Conservation (phyloP, 106 monocot genomes). For the Dactylorhiza incarnata region DNA sequence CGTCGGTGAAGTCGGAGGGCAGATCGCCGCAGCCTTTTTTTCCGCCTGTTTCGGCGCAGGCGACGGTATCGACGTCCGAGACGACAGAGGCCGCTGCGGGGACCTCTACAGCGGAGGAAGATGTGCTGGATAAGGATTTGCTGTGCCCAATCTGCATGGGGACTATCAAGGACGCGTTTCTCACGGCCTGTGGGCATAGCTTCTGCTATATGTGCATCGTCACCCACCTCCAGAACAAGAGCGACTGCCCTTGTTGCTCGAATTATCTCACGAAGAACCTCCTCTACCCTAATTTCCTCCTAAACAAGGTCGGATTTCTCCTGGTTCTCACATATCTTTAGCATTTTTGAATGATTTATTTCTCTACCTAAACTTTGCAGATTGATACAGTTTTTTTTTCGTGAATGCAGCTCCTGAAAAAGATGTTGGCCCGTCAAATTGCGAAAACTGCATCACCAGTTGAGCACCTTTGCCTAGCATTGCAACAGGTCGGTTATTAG, state of each 20-base stretch:
- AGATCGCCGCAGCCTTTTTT: constrained; percentile 1
- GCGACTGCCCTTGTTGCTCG: constrained; percentile 88
- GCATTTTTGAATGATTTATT: background rate
- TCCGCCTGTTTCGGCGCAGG: constrained; percentile 1
- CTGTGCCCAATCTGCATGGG: constrained; percentile 96
- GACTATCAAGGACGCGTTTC: constrained; percentile 86
- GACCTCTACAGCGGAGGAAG: background rate
- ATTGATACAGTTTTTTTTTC: constrained; percentile 1
- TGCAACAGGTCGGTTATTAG: constrained; percentile 78
- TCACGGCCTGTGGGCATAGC: constrained; percentile 88
- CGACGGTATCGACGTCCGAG: constrained; percentile 1
- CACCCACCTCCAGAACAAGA: constrained; percentile 91
- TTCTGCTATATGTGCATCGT: constrained; percentile 99
- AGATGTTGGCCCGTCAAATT: constrained; percentile 57
- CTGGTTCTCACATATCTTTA: background rate
- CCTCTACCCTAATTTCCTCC: constrained; percentile 91
- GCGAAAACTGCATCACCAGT: constrained; percentile 87
- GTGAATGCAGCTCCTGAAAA: constrained; percentile 61
- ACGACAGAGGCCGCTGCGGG: constrained; percentile 13
- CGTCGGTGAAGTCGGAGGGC: constrained; percentile 27
- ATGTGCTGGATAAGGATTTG: constrained; percentile 51
- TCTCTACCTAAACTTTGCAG: background rate
- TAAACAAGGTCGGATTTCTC: constrained; percentile 57
- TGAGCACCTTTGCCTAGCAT: constrained; percentile 70
- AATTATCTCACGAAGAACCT: constrained; percentile 80